Evolutionary conservation across 2,329 filamentous ascomycete species (phyloP), one percentile per base, ranked within the genome.

Genomic region (Pyrenophora teres): DNA sequence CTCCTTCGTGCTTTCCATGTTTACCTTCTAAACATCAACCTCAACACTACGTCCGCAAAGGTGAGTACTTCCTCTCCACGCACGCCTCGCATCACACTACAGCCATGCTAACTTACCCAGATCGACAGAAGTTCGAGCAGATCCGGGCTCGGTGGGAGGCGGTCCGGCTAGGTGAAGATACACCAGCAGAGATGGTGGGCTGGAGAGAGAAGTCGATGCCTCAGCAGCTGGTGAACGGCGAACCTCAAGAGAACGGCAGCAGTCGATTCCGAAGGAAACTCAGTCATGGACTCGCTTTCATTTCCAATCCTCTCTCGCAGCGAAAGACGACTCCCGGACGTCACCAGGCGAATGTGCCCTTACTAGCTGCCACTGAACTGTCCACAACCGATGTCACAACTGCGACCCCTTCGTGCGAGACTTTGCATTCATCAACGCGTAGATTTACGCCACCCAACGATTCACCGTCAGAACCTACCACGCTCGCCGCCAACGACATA

Each of bases 61-160:
- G 64, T 64, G 58, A 61, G 60, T 56, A 32, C 33, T 49, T 42
- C 42, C n/a, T 18, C 43, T 39, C 37, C 31, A 39, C 44, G 40
- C 46, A 54, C 46, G 18, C 41, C 40, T 31, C 25, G 15, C 32
- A 45, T 46, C 57, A 63, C 59, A 53, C 50, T 60, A 46, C 48
- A 54, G 46, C 47, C 60, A 73, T 73, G 71, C 69, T 73, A 44
- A 73, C 54, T 18, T 65, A 67, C 56, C 59, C 66, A 64, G 68
- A 70, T 55, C 63, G 54, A 52, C 52, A 62, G 15, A 71, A 48
- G 46, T 73, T 72, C 46, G 61, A 69, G 50, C 59, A 64, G 36
- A 53, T 73, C 21, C 67, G 68, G 19, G 68, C 71, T 57, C 64
- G 50, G 21, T 73, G 69, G 70, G 69, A 73, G 60, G 55, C 64